phyloP scores from a whole-genome alignment of 257 asterid genomes.

The Rubia yunnanensis region DNA sequence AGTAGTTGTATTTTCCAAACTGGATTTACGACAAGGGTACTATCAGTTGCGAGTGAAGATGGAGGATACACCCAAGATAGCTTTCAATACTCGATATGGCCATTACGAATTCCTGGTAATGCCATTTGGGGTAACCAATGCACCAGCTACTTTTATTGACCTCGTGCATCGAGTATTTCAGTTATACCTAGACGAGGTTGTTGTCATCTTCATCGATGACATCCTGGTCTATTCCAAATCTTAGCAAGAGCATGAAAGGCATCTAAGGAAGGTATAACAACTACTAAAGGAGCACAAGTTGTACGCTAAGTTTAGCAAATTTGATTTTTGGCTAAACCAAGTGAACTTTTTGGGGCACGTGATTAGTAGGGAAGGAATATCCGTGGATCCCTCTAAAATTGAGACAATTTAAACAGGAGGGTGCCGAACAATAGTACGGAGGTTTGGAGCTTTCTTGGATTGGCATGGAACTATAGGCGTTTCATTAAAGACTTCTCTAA shows the following conservation, averaged over 20 bases:
- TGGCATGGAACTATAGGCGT: no score
- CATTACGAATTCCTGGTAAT: no score
- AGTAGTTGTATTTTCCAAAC: not conserved
- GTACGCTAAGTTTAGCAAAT: not conserved
- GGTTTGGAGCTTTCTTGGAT: no score
- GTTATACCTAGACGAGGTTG: no score
- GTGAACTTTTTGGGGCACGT: not conserved
- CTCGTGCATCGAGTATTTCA: no score
- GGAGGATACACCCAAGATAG: not conserved
- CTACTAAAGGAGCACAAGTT: not conserved
- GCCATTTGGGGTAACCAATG: no score
- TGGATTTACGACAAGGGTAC: not conserved
- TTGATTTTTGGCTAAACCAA: not conserved
- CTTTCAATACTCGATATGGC: not conserved
- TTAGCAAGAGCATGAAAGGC: not conserved
- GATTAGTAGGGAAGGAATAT: no score
- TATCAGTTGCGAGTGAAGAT: not conserved
- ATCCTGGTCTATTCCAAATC: not conserved
- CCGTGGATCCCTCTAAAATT: no score
- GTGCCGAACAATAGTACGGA: no score
- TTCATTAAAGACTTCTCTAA: no score
- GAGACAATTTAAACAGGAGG: no score
- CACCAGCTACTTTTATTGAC: no score
- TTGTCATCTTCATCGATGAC: not conserved
- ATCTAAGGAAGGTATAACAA: not conserved